phyloP scores from a whole-genome alignment of 768 basidiomycete genomes.

The Lactifluus rugatus region DNA sequence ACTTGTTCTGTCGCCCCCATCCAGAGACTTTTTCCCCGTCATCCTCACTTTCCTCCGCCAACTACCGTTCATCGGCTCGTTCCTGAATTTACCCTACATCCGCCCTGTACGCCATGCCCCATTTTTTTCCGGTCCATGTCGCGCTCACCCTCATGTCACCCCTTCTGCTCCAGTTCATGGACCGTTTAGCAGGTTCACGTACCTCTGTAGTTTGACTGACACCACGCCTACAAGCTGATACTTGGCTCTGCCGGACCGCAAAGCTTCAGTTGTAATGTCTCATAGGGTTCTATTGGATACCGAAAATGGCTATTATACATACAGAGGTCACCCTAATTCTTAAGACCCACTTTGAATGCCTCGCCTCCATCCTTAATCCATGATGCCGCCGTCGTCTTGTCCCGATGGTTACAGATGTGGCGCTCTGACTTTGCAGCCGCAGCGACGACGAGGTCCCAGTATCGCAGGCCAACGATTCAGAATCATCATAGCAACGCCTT shows the following conservation, averaged over 20 bases:
- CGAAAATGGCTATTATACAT: neutral
- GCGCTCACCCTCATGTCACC: neutral
- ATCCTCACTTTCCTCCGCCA: slow-evolving; percentile 95
- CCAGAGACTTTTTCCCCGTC: slow-evolving; percentile 98
- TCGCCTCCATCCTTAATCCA: neutral
- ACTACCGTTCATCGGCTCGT: slow-evolving; percentile 81
- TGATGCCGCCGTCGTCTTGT: slow-evolving; percentile 15
- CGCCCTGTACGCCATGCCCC: slow-evolving; percentile 51
- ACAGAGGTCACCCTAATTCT: neutral
- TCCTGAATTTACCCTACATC: slow-evolving; percentile 82
- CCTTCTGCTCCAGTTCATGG: slow-evolving; percentile 24
- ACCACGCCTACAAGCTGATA: neutral
- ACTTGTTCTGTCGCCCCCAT: neutral
- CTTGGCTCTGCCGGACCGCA: neutral
- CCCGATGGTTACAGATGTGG: slow-evolving; percentile 37
- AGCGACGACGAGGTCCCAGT: slow-evolving; percentile 43
- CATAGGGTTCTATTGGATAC: slow-evolving; percentile 10
- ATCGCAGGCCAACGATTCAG: neutral
- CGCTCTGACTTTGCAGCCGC: slow-evolving; percentile 42
- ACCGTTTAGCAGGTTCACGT: slow-evolving; percentile 29
- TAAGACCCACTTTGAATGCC: neutral
- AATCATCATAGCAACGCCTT: neutral
- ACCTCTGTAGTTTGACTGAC: slow-evolving; percentile 21
- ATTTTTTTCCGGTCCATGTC: no score
- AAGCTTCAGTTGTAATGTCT: neutral